Conservation (phyloP, 1,139 yeast genomes). For the Magnusiomyces paraingens region DNA sequence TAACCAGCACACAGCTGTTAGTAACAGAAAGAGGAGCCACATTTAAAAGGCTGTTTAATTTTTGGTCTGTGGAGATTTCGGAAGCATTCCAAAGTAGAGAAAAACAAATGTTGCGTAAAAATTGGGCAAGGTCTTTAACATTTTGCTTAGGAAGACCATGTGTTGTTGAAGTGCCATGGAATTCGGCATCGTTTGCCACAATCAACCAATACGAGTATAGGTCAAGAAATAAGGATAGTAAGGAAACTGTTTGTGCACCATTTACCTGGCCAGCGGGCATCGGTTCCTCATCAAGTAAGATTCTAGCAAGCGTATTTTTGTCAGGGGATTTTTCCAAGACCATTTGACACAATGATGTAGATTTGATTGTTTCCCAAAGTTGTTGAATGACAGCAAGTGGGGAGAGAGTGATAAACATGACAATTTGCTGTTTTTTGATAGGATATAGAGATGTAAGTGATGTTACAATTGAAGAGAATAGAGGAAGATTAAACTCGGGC, state of each 20-base stretch:
- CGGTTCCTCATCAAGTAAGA: slow-evolving; percentile 3
- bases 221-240: slow-evolving; percentile 40
- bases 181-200: slow-evolving; percentile 65
- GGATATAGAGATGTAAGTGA: slow-evolving; percentile 24
- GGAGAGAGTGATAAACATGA: slow-evolving; percentile 25
- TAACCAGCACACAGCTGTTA: slow-evolving; percentile 33
- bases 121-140: slow-evolving; percentile 42
- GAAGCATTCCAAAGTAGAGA: slow-evolving; percentile 44
- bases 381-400: slow-evolving; percentile 7
- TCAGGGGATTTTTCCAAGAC: slow-evolving; percentile 15
- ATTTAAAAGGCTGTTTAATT: background rate
- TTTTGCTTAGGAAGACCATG: slow-evolving; percentile 41
- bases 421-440: slow-evolving; percentile 21
- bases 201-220: slow-evolving; percentile 51
- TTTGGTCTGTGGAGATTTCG: background rate
- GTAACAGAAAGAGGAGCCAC: background rate
- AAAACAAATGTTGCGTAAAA: slow-evolving; percentile 52
- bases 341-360: background rate
- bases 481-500: slow-evolving; percentile 7
- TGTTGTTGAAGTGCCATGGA: slow-evolving; percentile 26
- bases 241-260: slow-evolving; percentile 18
- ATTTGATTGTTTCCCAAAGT: background rate
- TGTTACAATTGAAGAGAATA: slow-evolving; percentile 21
- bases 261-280: slow-evolving; percentile 4
- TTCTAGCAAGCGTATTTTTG: background rate